phyloP scores from a whole-genome alignment of 257 asterid genomes.

The Solanum chiquidenum region DNA sequence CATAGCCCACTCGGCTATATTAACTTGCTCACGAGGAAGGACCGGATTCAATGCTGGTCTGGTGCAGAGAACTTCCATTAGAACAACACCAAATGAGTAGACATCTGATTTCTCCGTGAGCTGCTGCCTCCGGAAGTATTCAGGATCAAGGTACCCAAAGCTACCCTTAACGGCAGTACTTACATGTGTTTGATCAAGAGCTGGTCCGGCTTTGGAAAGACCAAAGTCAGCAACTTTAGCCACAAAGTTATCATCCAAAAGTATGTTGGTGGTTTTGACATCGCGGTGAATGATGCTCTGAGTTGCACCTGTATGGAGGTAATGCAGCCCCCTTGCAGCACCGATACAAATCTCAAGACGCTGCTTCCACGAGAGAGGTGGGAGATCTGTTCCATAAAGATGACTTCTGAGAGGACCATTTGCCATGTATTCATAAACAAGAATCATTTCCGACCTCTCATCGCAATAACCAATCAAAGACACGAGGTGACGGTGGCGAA shows the following conservation, averaged over 20 bases:
- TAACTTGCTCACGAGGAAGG: slow-evolving; percentile 38
- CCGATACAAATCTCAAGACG: slow-evolving; percentile 48
- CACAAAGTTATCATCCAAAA: slow-evolving; percentile 32
- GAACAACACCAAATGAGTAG: slow-evolving; percentile 40
- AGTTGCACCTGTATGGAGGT: slow-evolving; percentile 42
- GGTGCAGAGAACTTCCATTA: slow-evolving; percentile 43
- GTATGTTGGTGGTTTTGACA: slow-evolving; percentile 41
- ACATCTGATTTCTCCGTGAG: slow-evolving; percentile 43
- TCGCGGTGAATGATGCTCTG: slow-evolving; percentile 44
- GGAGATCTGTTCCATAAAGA: slow-evolving; percentile 40
- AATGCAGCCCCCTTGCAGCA: slow-evolving; percentile 41
- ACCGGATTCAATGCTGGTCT: slow-evolving; percentile 43
- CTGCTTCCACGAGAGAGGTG: slow-evolving; percentile 33
- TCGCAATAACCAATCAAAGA: slow-evolving; percentile 43
- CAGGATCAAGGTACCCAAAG: slow-evolving; percentile 46
- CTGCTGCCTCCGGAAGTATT: slow-evolving; percentile 41
- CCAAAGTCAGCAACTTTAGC: slow-evolving; percentile 50
- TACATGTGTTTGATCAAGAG: slow-evolving; percentile 40
- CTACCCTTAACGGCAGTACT: slow-evolving; percentile 45
- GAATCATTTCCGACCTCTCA: slow-evolving; percentile 41
- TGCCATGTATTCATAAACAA: slow-evolving; percentile 42
- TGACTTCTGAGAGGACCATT: slow-evolving; percentile 43
- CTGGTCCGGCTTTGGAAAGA: slow-evolving; percentile 38
- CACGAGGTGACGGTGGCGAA: slow-evolving; percentile 41
- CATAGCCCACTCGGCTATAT: slow-evolving; percentile 46